phyloP scores from a whole-genome alignment of 257 asterid species.

The Plectranthus barbatus region DNA sequence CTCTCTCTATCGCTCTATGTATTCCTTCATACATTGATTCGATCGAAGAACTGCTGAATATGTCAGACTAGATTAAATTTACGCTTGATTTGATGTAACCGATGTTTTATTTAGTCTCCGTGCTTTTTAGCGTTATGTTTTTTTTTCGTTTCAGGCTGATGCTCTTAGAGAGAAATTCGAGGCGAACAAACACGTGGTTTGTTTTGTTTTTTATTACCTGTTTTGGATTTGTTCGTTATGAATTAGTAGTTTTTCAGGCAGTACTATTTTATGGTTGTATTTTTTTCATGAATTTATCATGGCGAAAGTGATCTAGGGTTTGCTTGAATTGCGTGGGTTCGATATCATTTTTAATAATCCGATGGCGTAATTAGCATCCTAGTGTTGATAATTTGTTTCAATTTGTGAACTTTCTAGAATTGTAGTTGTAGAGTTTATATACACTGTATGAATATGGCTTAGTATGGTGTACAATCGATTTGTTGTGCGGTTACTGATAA shows the following conservation, averaged over 20 bases:
- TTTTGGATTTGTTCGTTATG: not conserved
- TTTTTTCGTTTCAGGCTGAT: conserved; percentile 50
- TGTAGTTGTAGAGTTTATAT: not conserved
- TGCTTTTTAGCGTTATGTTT: not conserved
- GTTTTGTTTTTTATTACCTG: conserved; percentile 9
- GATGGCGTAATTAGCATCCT: not conserved
- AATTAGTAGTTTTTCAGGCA: not conserved
- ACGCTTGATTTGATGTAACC: not conserved
- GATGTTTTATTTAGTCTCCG: not conserved
- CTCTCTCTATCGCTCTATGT: conserved; percentile 13
- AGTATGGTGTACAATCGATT: not conserved
- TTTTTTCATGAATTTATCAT: not conserved
- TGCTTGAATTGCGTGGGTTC: no score
- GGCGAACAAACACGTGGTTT: conserved; percentile 64
- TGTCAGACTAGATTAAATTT: not conserved
- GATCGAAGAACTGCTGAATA: conserved; percentile 6
- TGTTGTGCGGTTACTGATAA: not conserved
- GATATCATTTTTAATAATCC: not conserved
- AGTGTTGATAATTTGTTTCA: not conserved
- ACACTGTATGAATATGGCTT: not conserved
- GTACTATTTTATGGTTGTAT: not conserved
- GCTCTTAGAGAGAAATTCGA: conserved; percentile 79
- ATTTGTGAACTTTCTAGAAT: not conserved
- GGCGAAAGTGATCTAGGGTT: not conserved
- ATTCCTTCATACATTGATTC: conserved; percentile 18